phyloP scores from a whole-genome alignment of 73 alveolate species.

The Urostyla sp. region DNA sequence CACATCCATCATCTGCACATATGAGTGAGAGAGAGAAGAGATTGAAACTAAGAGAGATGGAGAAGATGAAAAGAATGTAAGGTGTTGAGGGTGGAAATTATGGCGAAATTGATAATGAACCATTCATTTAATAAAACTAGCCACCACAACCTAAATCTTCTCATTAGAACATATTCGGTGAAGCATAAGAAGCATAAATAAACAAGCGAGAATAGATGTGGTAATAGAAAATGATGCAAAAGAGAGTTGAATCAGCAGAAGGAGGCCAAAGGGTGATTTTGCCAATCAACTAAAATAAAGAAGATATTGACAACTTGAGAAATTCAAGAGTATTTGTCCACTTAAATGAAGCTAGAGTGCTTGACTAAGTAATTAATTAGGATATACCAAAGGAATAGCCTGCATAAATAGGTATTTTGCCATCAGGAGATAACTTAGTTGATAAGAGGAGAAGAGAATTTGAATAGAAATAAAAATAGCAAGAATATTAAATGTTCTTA shows the following conservation, averaged over 20 bases:
- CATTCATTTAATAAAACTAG: not conserved
- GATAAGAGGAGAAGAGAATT: conserved; percentile 38
- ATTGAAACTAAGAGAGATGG: conserved; percentile 42
- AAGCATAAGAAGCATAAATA: not conserved
- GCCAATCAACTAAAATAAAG: conserved; percentile 18
- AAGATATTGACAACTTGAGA: conserved; percentile 6
- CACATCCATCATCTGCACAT: not conserved
- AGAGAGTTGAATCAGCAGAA: conserved; percentile 23
- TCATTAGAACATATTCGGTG: conserved; percentile 31
- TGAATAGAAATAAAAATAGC: conserved; percentile 8
- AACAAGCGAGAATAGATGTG: conserved; percentile 23
- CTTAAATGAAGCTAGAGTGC: conserved; percentile 16
- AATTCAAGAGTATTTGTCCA: conserved; percentile 6
- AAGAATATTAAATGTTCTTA: conserved; percentile 26
- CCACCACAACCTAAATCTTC: not conserved
- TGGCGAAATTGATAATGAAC: conserved; percentile 1
- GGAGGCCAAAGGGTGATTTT: conserved; percentile 3
- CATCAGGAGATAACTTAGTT: conserved; percentile 14
- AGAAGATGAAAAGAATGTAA: conserved; percentile 2
- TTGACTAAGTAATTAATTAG: conserved; percentile 9
- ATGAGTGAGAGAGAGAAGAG: conserved; percentile 37
- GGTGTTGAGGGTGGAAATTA: conserved; percentile 34
- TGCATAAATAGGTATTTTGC: not conserved
- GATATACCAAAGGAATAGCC: not conserved
- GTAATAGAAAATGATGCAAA: conserved; percentile 12